These are phyloP conservation scores for Alternaria alternata DNA, from an alignment of 2,329 filamentous ascomycete genomes.

Conservation along the genomic window DNA sequence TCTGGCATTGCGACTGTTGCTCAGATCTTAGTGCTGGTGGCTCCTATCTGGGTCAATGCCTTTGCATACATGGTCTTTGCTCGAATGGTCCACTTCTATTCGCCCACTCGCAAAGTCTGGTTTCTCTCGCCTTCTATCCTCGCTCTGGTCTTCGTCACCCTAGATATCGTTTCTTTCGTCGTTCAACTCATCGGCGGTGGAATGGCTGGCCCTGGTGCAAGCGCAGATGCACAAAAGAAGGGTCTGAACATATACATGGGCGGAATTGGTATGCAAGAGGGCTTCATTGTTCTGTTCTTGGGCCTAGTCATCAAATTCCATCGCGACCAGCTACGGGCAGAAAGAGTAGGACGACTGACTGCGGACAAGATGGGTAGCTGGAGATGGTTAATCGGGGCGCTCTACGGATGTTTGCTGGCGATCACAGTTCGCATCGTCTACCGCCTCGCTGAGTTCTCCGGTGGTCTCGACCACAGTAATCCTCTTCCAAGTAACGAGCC, in stretches of 20 bases:
- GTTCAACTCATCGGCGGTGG: conserved; percentile 52
- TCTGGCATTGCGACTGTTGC: conserved; percentile 43
- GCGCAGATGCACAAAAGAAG: conserved; percentile 37
- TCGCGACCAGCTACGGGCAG: conserved; percentile 23
- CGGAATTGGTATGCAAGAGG: conserved; percentile 33
- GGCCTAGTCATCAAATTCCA: conserved; percentile 30
- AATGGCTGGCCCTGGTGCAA: conserved; percentile 43
- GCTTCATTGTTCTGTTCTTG: conserved; percentile 39
- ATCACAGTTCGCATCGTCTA: conserved; percentile 54
- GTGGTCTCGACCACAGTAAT: conserved; percentile 54
- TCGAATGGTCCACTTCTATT: conserved; percentile 51
- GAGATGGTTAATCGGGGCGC: conserved; percentile 43
- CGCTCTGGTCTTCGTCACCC: conserved; percentile 49
- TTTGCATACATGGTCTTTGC: conserved; percentile 53
- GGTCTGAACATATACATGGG: conserved; percentile 55
- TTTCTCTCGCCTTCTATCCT: conserved; percentile 29
- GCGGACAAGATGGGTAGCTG: conserved; percentile 22
- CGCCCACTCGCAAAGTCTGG: conserved; percentile 30
- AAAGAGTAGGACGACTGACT: conserved; percentile 17
- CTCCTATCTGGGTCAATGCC: conserved; percentile 55
- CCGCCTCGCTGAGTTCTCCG: conserved; percentile 57
- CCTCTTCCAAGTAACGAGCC: conserved; percentile 59
- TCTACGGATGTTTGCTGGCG: conserved; percentile 53
- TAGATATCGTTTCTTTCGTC: conserved; percentile 56
- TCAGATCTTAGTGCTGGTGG: conserved; percentile 56